Conservation (phyloP, 2,329 filamentous ascomycete species). For the Drechslerella coelobrocha region DNA sequence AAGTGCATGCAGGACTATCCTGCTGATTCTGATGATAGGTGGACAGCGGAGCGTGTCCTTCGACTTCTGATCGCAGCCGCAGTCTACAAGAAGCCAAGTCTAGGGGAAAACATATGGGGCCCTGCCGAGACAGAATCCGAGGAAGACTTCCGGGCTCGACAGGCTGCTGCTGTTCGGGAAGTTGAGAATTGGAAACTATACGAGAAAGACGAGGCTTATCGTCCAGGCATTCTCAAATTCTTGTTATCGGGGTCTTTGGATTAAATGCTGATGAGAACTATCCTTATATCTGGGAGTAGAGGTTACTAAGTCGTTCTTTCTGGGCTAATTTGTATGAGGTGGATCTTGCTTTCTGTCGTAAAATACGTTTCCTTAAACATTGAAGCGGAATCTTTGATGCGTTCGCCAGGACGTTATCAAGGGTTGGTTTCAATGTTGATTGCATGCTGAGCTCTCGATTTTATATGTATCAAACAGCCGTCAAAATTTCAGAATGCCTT, state of each 20-base stretch:
- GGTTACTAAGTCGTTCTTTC: no score
- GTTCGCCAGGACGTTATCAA: no score
- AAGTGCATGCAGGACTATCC: constrained; percentile 33
- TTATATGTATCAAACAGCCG: no score
- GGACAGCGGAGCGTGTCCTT: constrained; percentile 14
- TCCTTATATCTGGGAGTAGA: no score
- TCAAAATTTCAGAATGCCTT: no score
- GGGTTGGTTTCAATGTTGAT: no score
- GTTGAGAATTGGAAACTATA: constrained; percentile 20
- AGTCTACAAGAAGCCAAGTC: constrained; percentile 24
- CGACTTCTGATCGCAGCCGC: constrained; percentile 23
- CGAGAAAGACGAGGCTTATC: constrained; percentile 31
- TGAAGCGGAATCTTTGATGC: no score
- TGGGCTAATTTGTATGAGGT: no score
- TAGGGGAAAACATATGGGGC: constrained; percentile 22
- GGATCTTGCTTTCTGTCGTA: no score
- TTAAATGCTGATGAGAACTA: no score
- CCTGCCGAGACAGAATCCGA: constrained; percentile 13
- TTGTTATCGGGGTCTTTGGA: constrained; percentile 6
- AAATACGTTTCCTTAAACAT: no score
- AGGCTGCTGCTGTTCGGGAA: constrained; percentile 5
- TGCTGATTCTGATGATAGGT: constrained; percentile 5
- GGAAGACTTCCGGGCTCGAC: constrained; percentile 13
- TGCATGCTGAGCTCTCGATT: no score
- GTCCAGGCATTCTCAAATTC: constrained; percentile 21